phyloP scores from a whole-genome alignment of 2,329 filamentous ascomycete species.

The Magnaporthiopsis rhizophila region DNA sequence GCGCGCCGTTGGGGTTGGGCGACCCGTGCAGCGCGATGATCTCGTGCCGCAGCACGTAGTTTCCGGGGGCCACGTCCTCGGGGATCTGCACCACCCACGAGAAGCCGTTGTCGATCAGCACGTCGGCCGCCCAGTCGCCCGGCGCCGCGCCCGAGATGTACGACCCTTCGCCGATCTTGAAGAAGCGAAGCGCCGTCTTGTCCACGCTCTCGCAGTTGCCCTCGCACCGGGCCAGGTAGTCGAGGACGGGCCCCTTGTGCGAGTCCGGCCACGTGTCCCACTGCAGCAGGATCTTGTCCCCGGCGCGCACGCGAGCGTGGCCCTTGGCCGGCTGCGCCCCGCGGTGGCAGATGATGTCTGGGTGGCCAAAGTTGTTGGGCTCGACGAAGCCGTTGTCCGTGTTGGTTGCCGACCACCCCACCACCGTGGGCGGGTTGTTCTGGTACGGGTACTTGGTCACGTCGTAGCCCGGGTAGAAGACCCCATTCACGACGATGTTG shows the following conservation, averaged over 20 bases:
- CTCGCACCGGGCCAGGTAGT: conserved; percentile 44
- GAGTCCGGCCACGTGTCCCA: conserved; percentile 35
- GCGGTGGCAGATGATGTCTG: conserved; percentile 40
- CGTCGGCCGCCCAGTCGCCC: conserved; percentile 27
- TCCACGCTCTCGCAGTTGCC: conserved; percentile 14
- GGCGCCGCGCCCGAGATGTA: conserved; percentile 21
- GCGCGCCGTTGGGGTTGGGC: conserved; percentile 31
- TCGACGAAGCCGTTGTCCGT: conserved; percentile 44
- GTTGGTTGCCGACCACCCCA: conserved; percentile 33
- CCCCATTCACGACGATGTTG: conserved; percentile 57
- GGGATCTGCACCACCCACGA: conserved; percentile 41
- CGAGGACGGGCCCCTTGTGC: conserved; percentile 48
- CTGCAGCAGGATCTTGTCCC: conserved; percentile 30
- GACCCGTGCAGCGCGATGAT: conserved; percentile 43
- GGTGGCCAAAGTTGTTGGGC: conserved; percentile 27
- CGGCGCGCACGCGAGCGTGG: conserved; percentile 30
- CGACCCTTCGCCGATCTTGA: conserved; percentile 14
- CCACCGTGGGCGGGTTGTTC: conserved; percentile 26
- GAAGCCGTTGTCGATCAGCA: conserved; percentile 41
- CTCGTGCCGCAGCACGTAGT: conserved; percentile 44
- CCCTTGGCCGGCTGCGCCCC: conserved; percentile 27
- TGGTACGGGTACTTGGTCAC: conserved; percentile 27
- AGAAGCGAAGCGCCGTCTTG: conserved; percentile 13
- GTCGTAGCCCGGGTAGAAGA: conserved; percentile 33
- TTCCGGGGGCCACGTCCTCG: conserved; percentile 32